These are phyloP conservation scores for Zangia roseola DNA, from an alignment of 768 basidiomycete species.

Conservation along the genomic window DNA sequence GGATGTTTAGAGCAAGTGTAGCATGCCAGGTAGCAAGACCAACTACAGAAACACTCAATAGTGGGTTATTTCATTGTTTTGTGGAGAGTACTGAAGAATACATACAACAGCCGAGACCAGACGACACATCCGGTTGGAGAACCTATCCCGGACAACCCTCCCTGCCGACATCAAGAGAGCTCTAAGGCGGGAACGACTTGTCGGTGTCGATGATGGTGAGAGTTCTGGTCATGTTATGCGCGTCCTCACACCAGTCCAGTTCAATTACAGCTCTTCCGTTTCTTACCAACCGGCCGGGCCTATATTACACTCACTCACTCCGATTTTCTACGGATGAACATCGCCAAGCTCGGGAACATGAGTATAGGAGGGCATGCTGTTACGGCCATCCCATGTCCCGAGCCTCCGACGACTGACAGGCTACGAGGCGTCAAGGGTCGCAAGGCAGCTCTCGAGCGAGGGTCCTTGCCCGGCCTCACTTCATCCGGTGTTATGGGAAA, in stretches of 20 bases:
- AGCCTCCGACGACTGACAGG: slow-evolving; percentile 24
- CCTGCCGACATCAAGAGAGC: slow-evolving; percentile 54
- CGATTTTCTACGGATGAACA: slow-evolving; percentile 41
- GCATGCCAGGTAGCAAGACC: slow-evolving; percentile 20
- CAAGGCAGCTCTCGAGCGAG: slow-evolving; percentile 36
- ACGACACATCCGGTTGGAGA: slow-evolving; percentile 46
- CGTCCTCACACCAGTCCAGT: slow-evolving; percentile 38
- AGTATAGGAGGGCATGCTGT: slow-evolving; percentile 47
- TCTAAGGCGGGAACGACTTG: slow-evolving; percentile 39
- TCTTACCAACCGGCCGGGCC: slow-evolving; percentile 59
- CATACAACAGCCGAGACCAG: slow-evolving; percentile 20
- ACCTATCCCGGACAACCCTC: slow-evolving; percentile 52
- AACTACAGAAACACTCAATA: slow-evolving; percentile 4
- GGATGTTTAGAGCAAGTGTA: slow-evolving; percentile 20
- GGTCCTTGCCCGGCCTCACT: slow-evolving; percentile 39
- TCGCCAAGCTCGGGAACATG: slow-evolving; percentile 43
- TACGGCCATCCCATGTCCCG: slow-evolving; percentile 31
- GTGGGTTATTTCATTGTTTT: slow-evolving; percentile 11
- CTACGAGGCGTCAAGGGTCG: slow-evolving; percentile 43
- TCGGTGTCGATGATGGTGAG: slow-evolving; percentile 44
- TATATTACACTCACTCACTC: slow-evolving; percentile 53
- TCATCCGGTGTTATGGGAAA: slow-evolving; percentile 51
- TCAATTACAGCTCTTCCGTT: slow-evolving; percentile 56
- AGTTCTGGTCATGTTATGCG: not conserved
- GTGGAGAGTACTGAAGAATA: slow-evolving; percentile 6